Conservation (phyloP, 306 rosid genomes). For the Vicia faba region DNA sequence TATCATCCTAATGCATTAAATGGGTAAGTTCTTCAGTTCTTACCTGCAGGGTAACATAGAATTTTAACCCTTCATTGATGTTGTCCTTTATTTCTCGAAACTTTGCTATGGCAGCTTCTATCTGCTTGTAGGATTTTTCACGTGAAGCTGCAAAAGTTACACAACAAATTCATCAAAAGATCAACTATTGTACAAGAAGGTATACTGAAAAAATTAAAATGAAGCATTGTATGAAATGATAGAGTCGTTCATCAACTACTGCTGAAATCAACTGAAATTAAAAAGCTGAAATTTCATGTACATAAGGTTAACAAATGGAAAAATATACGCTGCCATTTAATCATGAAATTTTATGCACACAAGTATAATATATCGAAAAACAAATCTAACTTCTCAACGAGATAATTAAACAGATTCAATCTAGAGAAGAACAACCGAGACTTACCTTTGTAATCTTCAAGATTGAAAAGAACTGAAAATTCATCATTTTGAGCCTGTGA, state of each 20-base stretch:
- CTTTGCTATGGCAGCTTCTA: constrained; percentile 91
- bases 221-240: constrained; percentile 21
- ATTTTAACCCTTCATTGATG: constrained; percentile 89
- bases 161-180: constrained; percentile 37
- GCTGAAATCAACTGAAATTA: constrained; percentile 2
- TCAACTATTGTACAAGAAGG: constrained; percentile 17
- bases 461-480: constrained; percentile 79
- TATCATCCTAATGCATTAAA: background rate
- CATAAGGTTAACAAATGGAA: background rate
- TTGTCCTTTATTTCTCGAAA: constrained; percentile 90
- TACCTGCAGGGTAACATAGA: constrained; percentile 92
- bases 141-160: constrained; percentile 69
- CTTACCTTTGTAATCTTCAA: constrained; percentile 93
- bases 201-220: background rate
- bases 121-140: constrained; percentile 91
- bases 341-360: constrained; percentile 8
- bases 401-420: constrained; percentile 9
- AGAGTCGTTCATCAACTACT: background rate
- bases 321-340: background rate
- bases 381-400: constrained; percentile 4
- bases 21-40: constrained; percentile 16
- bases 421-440: constrained; percentile 5
- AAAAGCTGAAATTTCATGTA: background rate
- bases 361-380: constrained; percentile 7
- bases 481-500: constrained; percentile 86